phyloP scores from a whole-genome alignment of 2,329 filamentous ascomycete species.

The Eurotiales sp. region DNA sequence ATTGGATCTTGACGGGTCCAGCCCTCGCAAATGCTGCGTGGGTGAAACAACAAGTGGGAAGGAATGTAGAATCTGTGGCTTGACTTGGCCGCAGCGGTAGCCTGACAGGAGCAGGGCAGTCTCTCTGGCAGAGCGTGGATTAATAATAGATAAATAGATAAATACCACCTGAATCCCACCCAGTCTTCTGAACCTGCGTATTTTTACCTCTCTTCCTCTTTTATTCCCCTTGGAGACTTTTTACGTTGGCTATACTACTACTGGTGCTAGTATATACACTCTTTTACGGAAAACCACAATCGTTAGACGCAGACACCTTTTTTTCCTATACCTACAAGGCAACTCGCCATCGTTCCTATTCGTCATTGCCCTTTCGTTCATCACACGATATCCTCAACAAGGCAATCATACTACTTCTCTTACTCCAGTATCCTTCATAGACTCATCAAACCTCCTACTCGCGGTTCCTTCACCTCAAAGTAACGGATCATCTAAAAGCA shows the following conservation, averaged over 20 bases:
- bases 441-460: neutral
- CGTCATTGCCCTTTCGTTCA: neutral
- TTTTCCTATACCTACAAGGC: neutral
- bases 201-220: neutral
- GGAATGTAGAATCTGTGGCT: neutral
- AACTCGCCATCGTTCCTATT: neutral
- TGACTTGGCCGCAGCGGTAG: no score
- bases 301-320: neutral
- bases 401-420: neutral
- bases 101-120: neutral
- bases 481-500: neutral
- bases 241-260: no score
- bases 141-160: neutral
- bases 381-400: neutral
- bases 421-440: neutral
- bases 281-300: neutral
- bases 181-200: neutral
- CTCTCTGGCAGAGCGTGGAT: neutral
- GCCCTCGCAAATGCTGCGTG: neutral
- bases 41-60: neutral
- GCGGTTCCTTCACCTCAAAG: no score
- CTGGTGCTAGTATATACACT: no score
- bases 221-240: no score
- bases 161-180: neutral
- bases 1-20: neutral